Percentiles rank a stretch among this genome's conserved stretches.
Evolutionary conservation across 306 rosid species (phyloP).

Genomic region (Elaeagnus macrophylla): DNA sequence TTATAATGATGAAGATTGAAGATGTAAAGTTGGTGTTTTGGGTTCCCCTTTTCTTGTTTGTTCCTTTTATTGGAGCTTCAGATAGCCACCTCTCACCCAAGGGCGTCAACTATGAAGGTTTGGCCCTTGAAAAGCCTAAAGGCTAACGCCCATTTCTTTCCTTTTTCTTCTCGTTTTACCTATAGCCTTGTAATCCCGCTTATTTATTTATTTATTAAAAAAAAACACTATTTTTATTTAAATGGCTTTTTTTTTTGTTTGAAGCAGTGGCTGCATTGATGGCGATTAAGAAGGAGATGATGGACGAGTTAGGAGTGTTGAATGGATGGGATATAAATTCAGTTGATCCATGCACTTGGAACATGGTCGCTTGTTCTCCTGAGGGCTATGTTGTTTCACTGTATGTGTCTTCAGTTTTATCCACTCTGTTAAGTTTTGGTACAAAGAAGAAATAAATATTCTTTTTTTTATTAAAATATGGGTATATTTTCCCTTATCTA

Average conservation of each 20-base stretch:
- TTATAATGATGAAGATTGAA: conserved; percentile 23
- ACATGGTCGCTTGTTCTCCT: conserved; percentile 73
- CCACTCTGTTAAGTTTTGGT: not conserved
- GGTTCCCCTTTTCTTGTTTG: conserved; percentile 35
- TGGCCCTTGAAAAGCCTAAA: conserved; percentile 14
- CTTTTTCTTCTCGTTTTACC: not conserved
- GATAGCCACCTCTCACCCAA: conserved; percentile 82
- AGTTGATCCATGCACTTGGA: conserved; percentile 96
- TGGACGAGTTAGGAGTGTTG: conserved; percentile 50
- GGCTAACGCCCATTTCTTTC: conserved; percentile 1
- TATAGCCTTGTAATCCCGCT: not conserved
- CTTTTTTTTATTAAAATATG: not conserved
- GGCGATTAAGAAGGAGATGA: conserved; percentile 76
- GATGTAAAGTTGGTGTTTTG: conserved; percentile 23
- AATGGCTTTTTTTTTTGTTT: conserved; percentile 12
- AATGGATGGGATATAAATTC: conserved; percentile 89
- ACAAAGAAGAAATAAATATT: not conserved
- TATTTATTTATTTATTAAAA: no score
- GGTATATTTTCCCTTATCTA: no score
- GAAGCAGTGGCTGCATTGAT: conserved; percentile 83
- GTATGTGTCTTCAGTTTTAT: conserved; percentile 36
- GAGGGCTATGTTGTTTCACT: conserved; percentile 73
- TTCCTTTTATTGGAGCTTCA: conserved; percentile 27
- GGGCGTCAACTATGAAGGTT: conserved; percentile 95
- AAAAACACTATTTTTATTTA: no score